Percentiles rank a stretch among this genome's conserved stretches.
phyloP scores from a whole-genome alignment of 148 eudicot species.

The Chenopodium formosanum region DNA sequence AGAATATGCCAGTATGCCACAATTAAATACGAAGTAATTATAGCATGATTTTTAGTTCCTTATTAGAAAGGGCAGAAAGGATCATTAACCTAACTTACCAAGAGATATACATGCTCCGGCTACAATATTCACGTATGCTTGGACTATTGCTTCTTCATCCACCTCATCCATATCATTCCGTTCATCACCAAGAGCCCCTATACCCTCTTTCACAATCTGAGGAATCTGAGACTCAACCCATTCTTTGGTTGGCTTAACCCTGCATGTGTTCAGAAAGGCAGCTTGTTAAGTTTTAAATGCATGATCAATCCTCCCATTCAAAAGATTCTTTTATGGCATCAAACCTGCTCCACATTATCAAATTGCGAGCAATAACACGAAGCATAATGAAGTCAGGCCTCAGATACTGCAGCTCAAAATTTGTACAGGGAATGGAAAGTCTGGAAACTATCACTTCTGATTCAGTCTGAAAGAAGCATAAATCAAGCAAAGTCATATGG shows the following conservation, averaged over 20 bases:
- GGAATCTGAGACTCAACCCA: slow-evolving; percentile 97
- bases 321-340: background rate
- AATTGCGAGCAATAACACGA: slow-evolving; percentile 87
- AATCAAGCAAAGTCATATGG: slow-evolving; percentile 8
- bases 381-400: slow-evolving; percentile 99
- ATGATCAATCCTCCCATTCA: background rate
- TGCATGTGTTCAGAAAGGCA: slow-evolving; percentile 24
- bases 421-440: slow-evolving; percentile 81
- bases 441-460: slow-evolving; percentile 71
- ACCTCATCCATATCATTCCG: slow-evolving; percentile 57
- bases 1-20: background rate
- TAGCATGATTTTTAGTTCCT: background rate
- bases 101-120: slow-evolving; percentile 93
- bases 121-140: slow-evolving; percentile 87
- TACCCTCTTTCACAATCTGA: slow-evolving; percentile 58
- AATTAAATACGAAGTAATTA: background rate
- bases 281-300: background rate
- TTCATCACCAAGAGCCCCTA: slow-evolving; percentile 59
- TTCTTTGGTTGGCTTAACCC: slow-evolving; percentile 72
- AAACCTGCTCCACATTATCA: slow-evolving; percentile 97
- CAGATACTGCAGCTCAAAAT: slow-evolving; percentile 84
- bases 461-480: slow-evolving; percentile 63
- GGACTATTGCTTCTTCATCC: slow-evolving; percentile 79
- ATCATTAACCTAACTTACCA: slow-evolving; percentile 46
- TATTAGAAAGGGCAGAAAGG: background rate